phyloP scores from a whole-genome alignment of 1,139 yeast genomes.

The Suhomyces guaymorum region DNA sequence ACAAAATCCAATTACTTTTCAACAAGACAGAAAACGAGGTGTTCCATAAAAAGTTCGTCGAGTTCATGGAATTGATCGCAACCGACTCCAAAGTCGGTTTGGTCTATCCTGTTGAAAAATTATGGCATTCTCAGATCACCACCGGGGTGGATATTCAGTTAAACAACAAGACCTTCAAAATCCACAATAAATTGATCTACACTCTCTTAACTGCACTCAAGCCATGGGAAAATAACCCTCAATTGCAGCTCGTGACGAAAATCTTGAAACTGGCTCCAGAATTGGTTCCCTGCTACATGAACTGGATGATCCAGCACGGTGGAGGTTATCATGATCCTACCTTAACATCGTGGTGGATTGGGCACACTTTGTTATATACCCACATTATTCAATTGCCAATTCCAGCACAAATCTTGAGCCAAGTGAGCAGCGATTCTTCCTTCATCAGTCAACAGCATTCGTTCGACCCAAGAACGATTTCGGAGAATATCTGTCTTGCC shows the following conservation, averaged over 20 bases:
- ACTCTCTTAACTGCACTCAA: constrained; percentile 64
- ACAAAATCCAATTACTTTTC: constrained; percentile 57
- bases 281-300: constrained; percentile 69
- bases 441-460: constrained; percentile 16
- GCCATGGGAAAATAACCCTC: constrained; percentile 77
- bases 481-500: constrained; percentile 65
- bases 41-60: constrained; percentile 34
- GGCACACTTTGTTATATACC: constrained; percentile 63
- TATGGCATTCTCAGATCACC: constrained; percentile 40
- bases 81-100: constrained; percentile 62
- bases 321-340: constrained; percentile 71
- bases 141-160: constrained; percentile 36
- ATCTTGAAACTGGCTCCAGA: constrained; percentile 63
- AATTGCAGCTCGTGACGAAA: constrained; percentile 55
- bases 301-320: constrained; percentile 52
- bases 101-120: constrained; percentile 58
- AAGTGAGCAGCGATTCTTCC: constrained; percentile 11
- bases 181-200: constrained; percentile 68
- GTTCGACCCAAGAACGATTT: constrained; percentile 25
- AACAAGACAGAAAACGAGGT: constrained; percentile 28
- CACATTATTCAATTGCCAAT: constrained; percentile 57
- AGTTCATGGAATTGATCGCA: constrained; percentile 48
- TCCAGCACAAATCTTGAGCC: constrained; percentile 16
- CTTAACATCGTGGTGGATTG: constrained; percentile 78
- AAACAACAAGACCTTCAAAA: constrained; percentile 51